Evolutionary conservation across 352 stramenopile species (phyloP), one percentile per base, ranked within the genome.

Genomic region (Pythium guiyangense): DNA sequence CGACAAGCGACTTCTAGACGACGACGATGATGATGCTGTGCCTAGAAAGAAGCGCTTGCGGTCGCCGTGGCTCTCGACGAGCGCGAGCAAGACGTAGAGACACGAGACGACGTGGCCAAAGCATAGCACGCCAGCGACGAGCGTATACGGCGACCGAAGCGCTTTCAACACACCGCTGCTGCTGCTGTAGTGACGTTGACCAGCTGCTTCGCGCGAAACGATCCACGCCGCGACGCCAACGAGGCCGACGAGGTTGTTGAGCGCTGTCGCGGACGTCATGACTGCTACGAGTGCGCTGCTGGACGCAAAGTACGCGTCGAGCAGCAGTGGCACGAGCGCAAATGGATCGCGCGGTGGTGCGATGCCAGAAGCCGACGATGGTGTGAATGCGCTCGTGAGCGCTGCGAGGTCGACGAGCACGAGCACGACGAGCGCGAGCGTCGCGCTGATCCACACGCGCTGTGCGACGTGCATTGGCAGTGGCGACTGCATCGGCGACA

Each of bases 11-110:
- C n/a, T n/a, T n/a, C n/a, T n/a, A n/a, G n/a, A n/a, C n/a, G n/a
- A 4, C 12, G 62, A 34, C 29, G 29, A 34, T 34, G 29, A 34
- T 8, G 52, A 69, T 70, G 20, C 58, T 54, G 27, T 45, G 3
- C 84, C 84, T n/a, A 86, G 59, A 75, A 81, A 93, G 52, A 93
- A 91, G 53, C 76, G 86, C 48, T 54, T 53, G 9, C 66, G 67
- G 39, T 86, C 72, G 59, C 81, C 81, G 39, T 93, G 74, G 66
- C 71, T 86, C 63, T 90, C 76, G 22, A 87, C 64, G 18, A 94
- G 64, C 25, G 84, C 81, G n/a, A 73, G 64, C n/a, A 92, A 44
- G 5, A 90, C 46, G 66, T 94, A 94, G 6, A 71, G 27, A 49
- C 77, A 84, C 11, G 83, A 82, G 0, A 74, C 74, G 6, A 82